These are phyloP conservation scores for Penicillium sp. DNA, from an alignment of 2,329 filamentous ascomycete species.

Conservation along the genomic window DNA sequence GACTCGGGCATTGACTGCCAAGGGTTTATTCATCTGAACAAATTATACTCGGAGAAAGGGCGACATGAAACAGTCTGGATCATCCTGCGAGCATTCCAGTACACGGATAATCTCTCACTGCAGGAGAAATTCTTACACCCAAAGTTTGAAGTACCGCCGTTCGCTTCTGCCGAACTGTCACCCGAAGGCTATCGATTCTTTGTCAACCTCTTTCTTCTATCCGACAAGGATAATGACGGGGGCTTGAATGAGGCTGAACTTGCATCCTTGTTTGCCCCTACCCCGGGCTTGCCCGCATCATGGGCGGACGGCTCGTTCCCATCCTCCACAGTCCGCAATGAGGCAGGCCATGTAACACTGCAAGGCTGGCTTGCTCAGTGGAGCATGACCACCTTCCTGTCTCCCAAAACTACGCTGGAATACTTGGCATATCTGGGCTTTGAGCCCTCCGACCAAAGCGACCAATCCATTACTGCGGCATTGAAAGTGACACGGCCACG, in stretches of 20 bases:
- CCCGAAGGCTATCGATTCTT: slow-evolving; percentile 96
- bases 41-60: slow-evolving; percentile 94
- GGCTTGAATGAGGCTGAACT: slow-evolving; percentile 85
- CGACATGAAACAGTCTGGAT: slow-evolving; percentile 99
- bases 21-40: slow-evolving; percentile 88
- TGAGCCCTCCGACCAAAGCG: slow-evolving; percentile 70
- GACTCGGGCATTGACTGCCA: slow-evolving; percentile 74
- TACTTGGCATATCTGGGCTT: slow-evolving; percentile 97
- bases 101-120: slow-evolving; percentile 90
- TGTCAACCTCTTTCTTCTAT: slow-evolving; percentile 90
- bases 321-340: slow-evolving; percentile 89
- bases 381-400: slow-evolving; percentile 99
- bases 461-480: slow-evolving; percentile 75
- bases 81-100: slow-evolving; percentile 90
- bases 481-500: slow-evolving; percentile 90
- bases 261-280: slow-evolving; percentile 83
- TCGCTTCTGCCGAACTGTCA: slow-evolving; percentile 88
- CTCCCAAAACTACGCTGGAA: slow-evolving; percentile 90
- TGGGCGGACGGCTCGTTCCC: slow-evolving; percentile 91
- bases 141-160: slow-evolving; percentile 90
- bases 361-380: slow-evolving; percentile 98
- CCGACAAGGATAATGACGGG: slow-evolving; percentile 96
- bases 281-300: slow-evolving; percentile 79
- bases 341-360: slow-evolving; percentile 90
- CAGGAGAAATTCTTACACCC: slow-evolving; percentile 90